Evolutionary conservation across 2,329 filamentous ascomycete genomes (phyloP), one percentile per base, ranked within the genome.

Genomic region (Didymella pomorum): DNA sequence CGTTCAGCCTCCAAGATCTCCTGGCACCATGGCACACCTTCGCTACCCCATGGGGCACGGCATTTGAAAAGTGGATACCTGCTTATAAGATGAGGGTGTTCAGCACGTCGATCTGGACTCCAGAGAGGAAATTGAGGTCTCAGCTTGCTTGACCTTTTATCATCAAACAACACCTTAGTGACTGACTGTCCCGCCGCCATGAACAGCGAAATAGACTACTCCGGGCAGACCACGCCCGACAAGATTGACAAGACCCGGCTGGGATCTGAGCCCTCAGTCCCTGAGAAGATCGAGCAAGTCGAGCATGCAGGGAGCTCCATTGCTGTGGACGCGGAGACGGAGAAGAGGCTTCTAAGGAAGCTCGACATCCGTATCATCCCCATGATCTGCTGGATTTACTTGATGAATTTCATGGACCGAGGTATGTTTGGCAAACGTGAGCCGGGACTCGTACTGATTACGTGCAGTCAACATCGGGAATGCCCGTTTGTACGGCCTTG

Each of bases 351-450:
- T 2, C 76, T 84, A 5, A 68, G 74, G 20, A 84, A 84, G 58
- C 71, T 84, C 11, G 83, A 84, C 53, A 43, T 79, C 3, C 77
- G 76, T 3, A 79, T 84, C 49, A 78, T 80, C 4, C 82, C 82
- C 0, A 80, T 86, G 53, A 82, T 86, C 57, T 85, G 84, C 79
- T 70, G 84, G 45, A 78, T 86, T 4, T 87, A 85, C 60, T 66
- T 87, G 20, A 69, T 70, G 63, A 70, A 68, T 16, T 71, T 70
- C 46, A 67, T 71, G 67, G 85, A 87, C 69, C 79, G 85, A 52
- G 81, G 81, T 77, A 64, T 48, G 62, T 46, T 14, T 3, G 12
- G 9, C 4, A 12, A 14, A 16, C 6, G 20, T 4, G 14, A 16
- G 16, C 11, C 39, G 2, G 4, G 20, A 11, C 4, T 25, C 16